Evolutionary conservation across 441 rosid species (phyloP).

Genomic region (Heliophila coronopifolia): DNA sequence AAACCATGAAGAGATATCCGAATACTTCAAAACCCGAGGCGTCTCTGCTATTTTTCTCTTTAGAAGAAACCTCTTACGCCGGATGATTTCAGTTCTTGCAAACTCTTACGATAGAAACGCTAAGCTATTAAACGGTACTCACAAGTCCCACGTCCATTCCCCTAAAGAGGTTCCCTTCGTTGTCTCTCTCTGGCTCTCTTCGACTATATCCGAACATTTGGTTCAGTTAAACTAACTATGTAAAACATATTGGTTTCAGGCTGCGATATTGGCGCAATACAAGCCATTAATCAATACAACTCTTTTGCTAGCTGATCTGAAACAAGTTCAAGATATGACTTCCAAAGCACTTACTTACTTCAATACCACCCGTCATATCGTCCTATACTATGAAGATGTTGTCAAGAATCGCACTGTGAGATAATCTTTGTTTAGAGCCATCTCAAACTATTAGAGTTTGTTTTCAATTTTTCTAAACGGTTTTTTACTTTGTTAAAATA

Average conservation of each 20-base stretch:
- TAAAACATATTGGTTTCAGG: constrained; percentile 47
- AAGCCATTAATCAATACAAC: constrained; percentile 67
- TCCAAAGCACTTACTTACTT: constrained; percentile 70
- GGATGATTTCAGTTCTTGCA: constrained; percentile 83
- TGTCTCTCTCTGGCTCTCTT: not conserved
- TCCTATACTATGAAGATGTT: constrained; percentile 81
- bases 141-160: constrained; percentile 93
- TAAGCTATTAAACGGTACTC: constrained; percentile 73
- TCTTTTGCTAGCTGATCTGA: constrained; percentile 45
- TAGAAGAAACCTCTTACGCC: constrained; percentile 76
- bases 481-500: too few relatives aligned
- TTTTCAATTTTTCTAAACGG: too few relatives aligned
- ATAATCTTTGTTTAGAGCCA: too few relatives aligned
- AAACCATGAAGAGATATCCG: constrained; percentile 66
- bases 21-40: constrained; percentile 71
- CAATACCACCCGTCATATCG: constrained; percentile 67
- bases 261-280: constrained; percentile 79
- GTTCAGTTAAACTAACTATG: not conserved
- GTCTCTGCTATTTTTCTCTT: constrained; percentile 83
- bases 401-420: constrained; percentile 73
- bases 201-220: not conserved
- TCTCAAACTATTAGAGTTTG: too few relatives aligned
- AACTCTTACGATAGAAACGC: constrained; percentile 72
- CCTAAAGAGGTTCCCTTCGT: constrained; percentile 56
- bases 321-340: constrained; percentile 61